phyloP scores from a whole-genome alignment of 2,329 filamentous ascomycete genomes.

The Penicillium griseofulvum region DNA sequence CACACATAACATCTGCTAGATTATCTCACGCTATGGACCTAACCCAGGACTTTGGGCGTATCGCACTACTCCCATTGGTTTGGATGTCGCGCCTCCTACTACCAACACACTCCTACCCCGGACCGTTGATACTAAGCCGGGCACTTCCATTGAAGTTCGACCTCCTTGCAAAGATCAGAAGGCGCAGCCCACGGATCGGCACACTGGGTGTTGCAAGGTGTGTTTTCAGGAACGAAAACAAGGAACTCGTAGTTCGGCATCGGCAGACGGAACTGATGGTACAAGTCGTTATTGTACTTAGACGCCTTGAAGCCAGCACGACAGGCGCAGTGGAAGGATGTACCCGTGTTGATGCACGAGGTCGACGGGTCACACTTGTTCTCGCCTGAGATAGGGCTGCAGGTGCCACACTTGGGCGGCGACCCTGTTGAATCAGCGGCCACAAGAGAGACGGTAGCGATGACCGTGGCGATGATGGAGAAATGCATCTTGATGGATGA shows the following conservation, averaged over 20 bases:
- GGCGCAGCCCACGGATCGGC: constrained; percentile 32
- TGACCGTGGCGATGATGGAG: constrained; percentile 25
- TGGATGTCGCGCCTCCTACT: not conserved
- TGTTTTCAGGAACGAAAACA: constrained; percentile 39
- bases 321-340: constrained; percentile 42
- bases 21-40: no score
- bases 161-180: constrained; percentile 37
- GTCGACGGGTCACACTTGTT: constrained; percentile 45
- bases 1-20: not conserved
- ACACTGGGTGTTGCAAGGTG: constrained; percentile 38
- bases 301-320: constrained; percentile 43
- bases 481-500: constrained; percentile 28
- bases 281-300: constrained; percentile 26
- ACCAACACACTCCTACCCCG: not conserved
- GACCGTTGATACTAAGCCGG: constrained; percentile 18
- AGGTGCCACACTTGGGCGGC: constrained; percentile 34
- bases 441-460: constrained; percentile 25
- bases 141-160: constrained; percentile 31
- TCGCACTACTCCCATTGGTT: not conserved
- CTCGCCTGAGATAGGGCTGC: constrained; percentile 41
- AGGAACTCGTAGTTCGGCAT: constrained; percentile 41
- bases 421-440: constrained; percentile 12
- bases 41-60: not conserved
- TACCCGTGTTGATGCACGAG: constrained; percentile 45
- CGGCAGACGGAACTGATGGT: constrained; percentile 38